Percentiles rank a stretch among this genome's conserved stretches.
Evolutionary conservation across 768 basidiomycete species (phyloP).

Genomic region (Leccinum longicurvipes): DNA sequence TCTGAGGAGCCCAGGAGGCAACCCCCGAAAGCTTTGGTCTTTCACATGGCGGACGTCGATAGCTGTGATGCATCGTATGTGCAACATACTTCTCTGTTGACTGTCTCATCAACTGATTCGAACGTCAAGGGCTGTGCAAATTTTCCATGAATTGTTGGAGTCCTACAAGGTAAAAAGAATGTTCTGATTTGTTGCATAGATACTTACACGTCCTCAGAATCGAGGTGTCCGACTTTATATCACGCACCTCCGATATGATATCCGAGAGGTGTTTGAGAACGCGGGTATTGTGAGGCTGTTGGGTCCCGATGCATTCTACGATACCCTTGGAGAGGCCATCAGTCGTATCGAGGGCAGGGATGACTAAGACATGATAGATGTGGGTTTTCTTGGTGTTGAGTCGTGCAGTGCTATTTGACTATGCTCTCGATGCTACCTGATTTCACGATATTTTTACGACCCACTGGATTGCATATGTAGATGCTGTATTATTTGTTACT

Average conservation of each 20-base stretch:
- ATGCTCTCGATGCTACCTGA: neutral
- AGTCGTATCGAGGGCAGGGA: constrained; percentile 31
- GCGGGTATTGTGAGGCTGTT: constrained; percentile 43
- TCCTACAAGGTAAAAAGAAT: constrained; percentile 60
- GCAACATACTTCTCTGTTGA: neutral
- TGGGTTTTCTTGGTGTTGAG: neutral
- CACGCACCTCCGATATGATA: constrained; percentile 40
- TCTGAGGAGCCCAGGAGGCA: constrained; percentile 80
- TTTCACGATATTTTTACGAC: constrained; percentile 1
- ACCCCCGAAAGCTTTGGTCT: constrained; percentile 74
- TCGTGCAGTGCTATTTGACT: neutral
- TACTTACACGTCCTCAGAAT: constrained; percentile 24
- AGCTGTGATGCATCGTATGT: constrained; percentile 87
- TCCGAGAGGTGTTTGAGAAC: constrained; percentile 38
- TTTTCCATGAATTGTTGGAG: constrained; percentile 73
- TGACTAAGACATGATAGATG: constrained; percentile 1
- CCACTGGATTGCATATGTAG: neutral
- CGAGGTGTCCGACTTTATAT: constrained; percentile 46
- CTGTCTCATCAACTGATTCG: constrained; percentile 4
- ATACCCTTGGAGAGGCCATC: constrained; percentile 43
- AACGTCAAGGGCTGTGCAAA: constrained; percentile 67
- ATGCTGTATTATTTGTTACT: neutral
- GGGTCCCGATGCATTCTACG: constrained; percentile 43
- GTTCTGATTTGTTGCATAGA: neutral
- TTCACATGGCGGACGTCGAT: constrained; percentile 93